Conservation (phyloP, 2,329 filamentous ascomycete genomes). For the Simplicillium aogashimaense region DNA sequence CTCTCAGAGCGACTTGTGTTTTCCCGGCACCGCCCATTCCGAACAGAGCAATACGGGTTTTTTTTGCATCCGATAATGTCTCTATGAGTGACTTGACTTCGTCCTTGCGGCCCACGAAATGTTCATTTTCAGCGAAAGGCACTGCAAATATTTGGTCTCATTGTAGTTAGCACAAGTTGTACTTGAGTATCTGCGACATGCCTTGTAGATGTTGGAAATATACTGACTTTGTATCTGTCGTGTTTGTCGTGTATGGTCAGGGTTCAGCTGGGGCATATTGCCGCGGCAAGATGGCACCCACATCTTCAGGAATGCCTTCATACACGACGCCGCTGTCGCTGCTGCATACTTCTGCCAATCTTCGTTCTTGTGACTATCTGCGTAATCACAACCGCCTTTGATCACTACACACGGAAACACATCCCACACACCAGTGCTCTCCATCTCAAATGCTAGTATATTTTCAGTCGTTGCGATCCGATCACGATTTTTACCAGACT, state of each 20-base stretch:
- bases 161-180: background rate
- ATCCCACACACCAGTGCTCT: slow-evolving; percentile 15
- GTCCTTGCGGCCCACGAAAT: background rate
- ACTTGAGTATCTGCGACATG: too few relatives aligned
- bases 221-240: too few relatives aligned
- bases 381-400: slow-evolving; percentile 24
- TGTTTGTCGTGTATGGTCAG: too few relatives aligned
- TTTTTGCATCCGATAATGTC: background rate
- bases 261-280: too few relatives aligned
- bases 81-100: background rate
- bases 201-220: too few relatives aligned
- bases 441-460: slow-evolving; percentile 19
- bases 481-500: slow-evolving; percentile 21
- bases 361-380: slow-evolving; percentile 26
- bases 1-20: background rate
- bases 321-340: slow-evolving; percentile 18
- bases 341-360: slow-evolving; percentile 23
- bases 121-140: background rate
- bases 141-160: background rate
- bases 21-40: background rate
- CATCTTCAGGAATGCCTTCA: slow-evolving; percentile 13
- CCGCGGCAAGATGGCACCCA: background rate
- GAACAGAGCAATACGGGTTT: background rate
- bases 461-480: slow-evolving; percentile 10
- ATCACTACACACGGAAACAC: slow-evolving; percentile 20